Evolutionary conservation across 1,139 yeast species (phyloP).

Genomic region (Saccharomycopsis phalli): DNA sequence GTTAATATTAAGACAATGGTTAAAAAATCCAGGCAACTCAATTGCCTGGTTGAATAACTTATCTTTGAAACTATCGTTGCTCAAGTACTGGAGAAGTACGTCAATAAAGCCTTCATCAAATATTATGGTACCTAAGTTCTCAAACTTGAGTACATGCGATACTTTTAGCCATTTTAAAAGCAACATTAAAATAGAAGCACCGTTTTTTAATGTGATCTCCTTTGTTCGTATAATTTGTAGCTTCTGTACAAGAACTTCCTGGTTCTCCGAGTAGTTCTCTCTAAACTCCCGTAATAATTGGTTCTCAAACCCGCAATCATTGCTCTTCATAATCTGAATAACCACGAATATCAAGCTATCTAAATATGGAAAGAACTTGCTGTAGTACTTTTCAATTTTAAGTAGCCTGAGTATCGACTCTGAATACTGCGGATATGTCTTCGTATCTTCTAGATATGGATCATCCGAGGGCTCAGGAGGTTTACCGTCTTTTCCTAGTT

Average conservation of each 20-base stretch:
- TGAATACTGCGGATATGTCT: conserved; percentile 22
- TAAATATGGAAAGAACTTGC: conserved; percentile 41
- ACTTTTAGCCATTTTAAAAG: conserved; percentile 71
- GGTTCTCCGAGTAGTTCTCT: not conserved
- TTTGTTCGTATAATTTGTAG: conserved; percentile 52
- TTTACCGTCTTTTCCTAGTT: conserved; percentile 12
- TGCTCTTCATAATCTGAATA: conserved; percentile 48
- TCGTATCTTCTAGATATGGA: conserved; percentile 19
- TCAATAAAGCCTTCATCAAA: conserved; percentile 64
- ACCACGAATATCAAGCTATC: conserved; percentile 57
- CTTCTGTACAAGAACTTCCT: conserved; percentile 25
- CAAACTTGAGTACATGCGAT: conserved; percentile 70
- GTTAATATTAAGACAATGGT: not conserved
- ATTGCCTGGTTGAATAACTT: conserved; percentile 32
- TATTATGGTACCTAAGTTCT: conserved; percentile 60
- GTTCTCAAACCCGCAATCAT: conserved; percentile 21
- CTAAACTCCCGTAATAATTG: conserved; percentile 4
- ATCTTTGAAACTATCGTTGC: conserved; percentile 30
- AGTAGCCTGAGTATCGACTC: conserved; percentile 38
- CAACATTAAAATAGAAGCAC: conserved; percentile 44
- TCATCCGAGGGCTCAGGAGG: conserved; percentile 19
- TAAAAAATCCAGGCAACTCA: conserved; percentile 28
- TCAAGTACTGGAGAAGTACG: conserved; percentile 32
- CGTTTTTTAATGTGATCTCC: conserved; percentile 57
- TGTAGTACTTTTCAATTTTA: conserved; percentile 56